phyloP scores from a whole-genome alignment of 352 stramenopile species.

The Phytopythium litorale region DNA sequence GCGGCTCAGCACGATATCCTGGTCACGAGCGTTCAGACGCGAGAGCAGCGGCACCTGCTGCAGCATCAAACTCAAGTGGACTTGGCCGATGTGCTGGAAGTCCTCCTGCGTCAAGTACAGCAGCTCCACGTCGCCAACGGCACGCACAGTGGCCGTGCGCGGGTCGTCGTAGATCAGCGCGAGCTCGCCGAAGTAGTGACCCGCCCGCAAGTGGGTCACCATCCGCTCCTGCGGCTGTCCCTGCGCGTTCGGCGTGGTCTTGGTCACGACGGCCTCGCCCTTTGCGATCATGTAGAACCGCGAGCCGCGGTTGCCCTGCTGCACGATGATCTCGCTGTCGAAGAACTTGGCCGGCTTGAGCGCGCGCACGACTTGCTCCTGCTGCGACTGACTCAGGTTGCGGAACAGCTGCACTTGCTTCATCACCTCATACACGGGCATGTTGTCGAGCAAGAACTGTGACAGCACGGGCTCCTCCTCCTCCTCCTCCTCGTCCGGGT shows the following conservation, averaged over 20 bases:
- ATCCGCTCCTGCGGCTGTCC: constrained; percentile 68
- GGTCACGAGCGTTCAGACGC: constrained; percentile 60
- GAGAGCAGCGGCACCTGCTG: constrained; percentile 81
- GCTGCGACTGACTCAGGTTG: constrained; percentile 84
- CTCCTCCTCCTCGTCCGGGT: constrained; percentile 62
- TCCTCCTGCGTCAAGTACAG: constrained; percentile 85
- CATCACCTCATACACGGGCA: constrained; percentile 88
- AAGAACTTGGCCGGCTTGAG: constrained; percentile 86
- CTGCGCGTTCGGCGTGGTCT: constrained; percentile 38
- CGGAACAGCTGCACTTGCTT: constrained; percentile 84
- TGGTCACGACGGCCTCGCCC: constrained; percentile 82
- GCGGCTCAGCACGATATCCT: constrained; percentile 79
- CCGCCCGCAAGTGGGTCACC: constrained; percentile 86
- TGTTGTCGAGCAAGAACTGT: constrained; percentile 78
- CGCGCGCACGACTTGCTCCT: constrained; percentile 82
- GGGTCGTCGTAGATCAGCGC: constrained; percentile 91
- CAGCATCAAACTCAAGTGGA: constrained; percentile 86
- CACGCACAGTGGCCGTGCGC: constrained; percentile 74
- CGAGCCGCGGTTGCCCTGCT: constrained; percentile 79
- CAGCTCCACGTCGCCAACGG: constrained; percentile 74
- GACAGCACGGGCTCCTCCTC: constrained; percentile 67
- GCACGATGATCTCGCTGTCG: constrained; percentile 79
- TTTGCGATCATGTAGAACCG: constrained; percentile 91
- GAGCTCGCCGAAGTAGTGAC: constrained; percentile 92
- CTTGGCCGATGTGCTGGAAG: constrained; percentile 84